These are phyloP conservation scores for Ambrosia trifida DNA, from an alignment of 129 eudicot species.

Conservation along the genomic window DNA sequence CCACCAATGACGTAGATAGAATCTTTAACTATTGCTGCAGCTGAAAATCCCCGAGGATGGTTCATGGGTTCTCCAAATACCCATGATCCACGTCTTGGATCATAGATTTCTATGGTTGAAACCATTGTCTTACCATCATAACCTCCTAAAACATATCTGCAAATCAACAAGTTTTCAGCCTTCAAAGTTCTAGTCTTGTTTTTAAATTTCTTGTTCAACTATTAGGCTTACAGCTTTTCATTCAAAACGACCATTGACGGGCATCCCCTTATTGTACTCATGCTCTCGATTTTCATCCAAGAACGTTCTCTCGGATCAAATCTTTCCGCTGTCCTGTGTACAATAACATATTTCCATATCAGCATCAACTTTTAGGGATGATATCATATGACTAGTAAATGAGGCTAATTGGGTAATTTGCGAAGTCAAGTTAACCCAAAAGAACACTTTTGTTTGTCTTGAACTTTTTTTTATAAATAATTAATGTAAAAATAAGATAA, in stretches of 20 bases:
- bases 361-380: background rate
- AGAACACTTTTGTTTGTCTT: background rate
- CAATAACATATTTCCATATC: background rate
- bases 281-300: conserved; percentile 63
- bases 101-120: conserved; percentile 58
- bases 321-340: conserved; percentile 74
- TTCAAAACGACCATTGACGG: conserved; percentile 65
- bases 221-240: conserved; percentile 66
- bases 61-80: conserved; percentile 68
- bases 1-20: conserved; percentile 71
- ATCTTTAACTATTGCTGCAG: conserved; percentile 52
- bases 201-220: background rate
- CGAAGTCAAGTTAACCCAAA: too few species aligned
- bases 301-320: conserved; percentile 92
- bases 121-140: conserved; percentile 64
- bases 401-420: too few species aligned
- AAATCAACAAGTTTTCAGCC: conserved; percentile 8
- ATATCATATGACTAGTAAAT: too few species aligned
- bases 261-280: conserved; percentile 68
- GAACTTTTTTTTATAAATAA: background rate
- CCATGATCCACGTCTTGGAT: conserved; percentile 76
- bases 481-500: background rate
- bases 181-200: background rate
- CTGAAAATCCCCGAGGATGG: conserved; percentile 54
- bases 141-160: conserved; percentile 79